phyloP scores from a whole-genome alignment of 106 monocot genomes.

The Vanilla planifolia region DNA sequence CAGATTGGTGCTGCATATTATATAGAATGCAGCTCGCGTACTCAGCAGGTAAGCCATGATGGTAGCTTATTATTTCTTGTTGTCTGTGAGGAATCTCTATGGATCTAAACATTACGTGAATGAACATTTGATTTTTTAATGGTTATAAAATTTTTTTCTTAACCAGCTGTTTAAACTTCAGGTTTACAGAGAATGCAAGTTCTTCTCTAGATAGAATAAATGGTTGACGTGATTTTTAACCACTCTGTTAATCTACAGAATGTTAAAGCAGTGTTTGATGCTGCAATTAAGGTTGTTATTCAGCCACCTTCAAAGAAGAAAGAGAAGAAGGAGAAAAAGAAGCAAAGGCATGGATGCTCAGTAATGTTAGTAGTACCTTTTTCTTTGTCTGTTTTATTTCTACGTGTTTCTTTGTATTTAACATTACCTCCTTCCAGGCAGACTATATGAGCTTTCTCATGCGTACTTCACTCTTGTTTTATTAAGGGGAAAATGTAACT shows the following conservation, averaged over 20 bases:
- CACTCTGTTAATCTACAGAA: conserved; percentile 30
- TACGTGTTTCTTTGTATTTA: no score
- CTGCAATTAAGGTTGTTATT: conserved; percentile 73
- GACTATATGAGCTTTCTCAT: no score
- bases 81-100: not conserved
- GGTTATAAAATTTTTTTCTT: not conserved
- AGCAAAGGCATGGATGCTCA: conserved; percentile 30
- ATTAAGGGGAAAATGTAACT: no score
- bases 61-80: not conserved
- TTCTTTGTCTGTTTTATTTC: no score
- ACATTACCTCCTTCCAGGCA: no score
- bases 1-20: conserved; percentile 80
- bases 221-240: not conserved
- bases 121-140: not conserved
- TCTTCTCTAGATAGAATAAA: not conserved
- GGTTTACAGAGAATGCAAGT: no score
- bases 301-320: conserved; percentile 56
- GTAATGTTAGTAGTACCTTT: conserved; percentile 38
- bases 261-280: conserved; percentile 81
- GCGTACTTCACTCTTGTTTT: no score
- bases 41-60: conserved; percentile 45
- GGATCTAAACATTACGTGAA: not conserved
- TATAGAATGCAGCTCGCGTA: conserved; percentile 92
- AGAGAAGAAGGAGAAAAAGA: conserved; percentile 69
- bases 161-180: no score